Evolutionary conservation across 1,139 yeast species (phyloP), one percentile per base, ranked within the genome.

Genomic region (Taphrina pruni): DNA sequence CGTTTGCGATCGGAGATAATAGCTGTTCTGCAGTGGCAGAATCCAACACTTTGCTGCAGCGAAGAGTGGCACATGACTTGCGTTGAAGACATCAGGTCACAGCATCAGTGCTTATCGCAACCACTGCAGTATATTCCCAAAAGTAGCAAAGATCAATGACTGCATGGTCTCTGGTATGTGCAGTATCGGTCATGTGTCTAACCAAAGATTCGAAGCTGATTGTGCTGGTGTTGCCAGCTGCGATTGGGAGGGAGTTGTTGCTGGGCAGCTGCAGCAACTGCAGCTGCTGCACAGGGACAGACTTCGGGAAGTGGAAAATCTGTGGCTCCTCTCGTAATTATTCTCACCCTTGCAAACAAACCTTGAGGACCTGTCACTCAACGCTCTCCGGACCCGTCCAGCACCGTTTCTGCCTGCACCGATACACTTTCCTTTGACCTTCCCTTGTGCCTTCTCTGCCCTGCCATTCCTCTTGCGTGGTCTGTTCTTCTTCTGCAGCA

Each of bases 271-370:
- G 43, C 43, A 39, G 43, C 43, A 39, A 1, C 43, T 3, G 43
- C 43, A 39, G 43, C 14, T 9, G 43, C 14, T 9, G 43, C 43
- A 9, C 14, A 46, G n/a, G 51, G 51, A 21, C 36, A 50, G 54
- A n/a, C 2, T n/a, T 20, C 12, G 8, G 20, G 12, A 50, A 35
- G 54, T 11, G 20, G 54, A 21, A 50, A 26, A 21, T 21, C 11
- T 32, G 58, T 54, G 58, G 58, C 58, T 54, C 58, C 58, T 54
- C 58, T 50, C 43, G 58, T 54, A 54, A 54, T 50, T 54, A 54
- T 54, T 54, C 58, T 54, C 43, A 36, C 58, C 58, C 58, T 50
- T 54, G 43, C 58, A 35, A 54, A 54, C 58, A 54, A 54, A 35
- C 58, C 58, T 54, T 54, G 54, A 26, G 54, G 6, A 26, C 54